A percentile compares a stretch with the other conserved stretches of the same genome.
These are phyloP conservation scores for Metschnikowia orientalis DNA, from an alignment of 805 yeast genomes.

Conservation along the genomic window DNA sequence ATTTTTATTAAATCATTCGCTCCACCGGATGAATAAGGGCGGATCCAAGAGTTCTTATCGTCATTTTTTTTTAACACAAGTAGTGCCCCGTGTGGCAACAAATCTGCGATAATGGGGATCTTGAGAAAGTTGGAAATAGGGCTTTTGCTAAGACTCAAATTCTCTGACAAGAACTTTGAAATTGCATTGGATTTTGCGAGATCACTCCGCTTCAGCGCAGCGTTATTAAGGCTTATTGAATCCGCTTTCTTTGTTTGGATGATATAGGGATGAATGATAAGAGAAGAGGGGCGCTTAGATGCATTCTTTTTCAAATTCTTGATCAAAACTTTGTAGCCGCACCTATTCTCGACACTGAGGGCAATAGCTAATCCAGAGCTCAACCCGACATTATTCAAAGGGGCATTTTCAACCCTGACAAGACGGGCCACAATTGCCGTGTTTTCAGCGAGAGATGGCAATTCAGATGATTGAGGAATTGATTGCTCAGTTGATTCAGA, in stretches of 20 bases:
- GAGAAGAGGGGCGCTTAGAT: conserved; percentile 32
- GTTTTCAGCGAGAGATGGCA: conserved; percentile 32
- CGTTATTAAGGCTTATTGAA: conserved; percentile 25
- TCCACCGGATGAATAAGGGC: conserved; percentile 26
- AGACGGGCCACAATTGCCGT: conserved; percentile 50
- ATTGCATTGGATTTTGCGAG: conserved; percentile 19
- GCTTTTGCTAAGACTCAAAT: conserved; percentile 20
- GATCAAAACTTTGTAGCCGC: conserved; percentile 53
- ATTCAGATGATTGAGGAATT: conserved; percentile 2
- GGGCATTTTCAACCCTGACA: conserved; percentile 31
- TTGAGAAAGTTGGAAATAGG: conserved; percentile 49
- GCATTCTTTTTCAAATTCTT: conserved; percentile 41
- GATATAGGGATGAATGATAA: conserved; percentile 53
- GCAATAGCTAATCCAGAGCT: conserved; percentile 53
- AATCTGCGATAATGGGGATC: conserved; percentile 45
- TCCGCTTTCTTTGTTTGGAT: conserved; percentile 36
- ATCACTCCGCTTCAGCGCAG: conserved; percentile 27
- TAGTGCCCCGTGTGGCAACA: conserved; percentile 58
- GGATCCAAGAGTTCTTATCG: conserved; percentile 42
- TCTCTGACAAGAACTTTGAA: conserved; percentile 17
- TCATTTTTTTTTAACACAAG: conserved; percentile 46
- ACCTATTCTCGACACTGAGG: conserved; percentile 43
- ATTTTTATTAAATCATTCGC: conserved; percentile 31
- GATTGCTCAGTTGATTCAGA: conserved; percentile 12
- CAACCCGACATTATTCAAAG: conserved; percentile 44